Base-by-base conservation (phyloP, 495 filamentous ascomycete species). In the Ramalina peruviana region DNA sequence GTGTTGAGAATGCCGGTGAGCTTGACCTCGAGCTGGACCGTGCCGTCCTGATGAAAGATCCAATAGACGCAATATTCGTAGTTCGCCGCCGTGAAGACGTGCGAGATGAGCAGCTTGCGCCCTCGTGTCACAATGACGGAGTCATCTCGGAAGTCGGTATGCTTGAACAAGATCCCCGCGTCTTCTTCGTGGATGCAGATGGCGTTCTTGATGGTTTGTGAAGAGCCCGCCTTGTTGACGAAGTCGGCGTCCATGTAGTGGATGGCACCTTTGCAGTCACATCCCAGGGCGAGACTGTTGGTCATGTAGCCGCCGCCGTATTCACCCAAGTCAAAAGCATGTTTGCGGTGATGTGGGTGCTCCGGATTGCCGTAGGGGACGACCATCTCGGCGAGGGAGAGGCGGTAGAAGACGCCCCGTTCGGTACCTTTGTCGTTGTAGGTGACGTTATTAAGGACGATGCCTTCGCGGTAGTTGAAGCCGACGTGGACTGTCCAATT, bases 181-280 rank as follows among this genome's bases (percentile, higher is more conserved):
- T 97, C 90, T 68, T 96, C 89, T 66, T 97, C 90, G 69, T 97
- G 90, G 52, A 95, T 88, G 63, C 90, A 97, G 61, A 97, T 88
- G 40, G 89, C 90, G 58, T 96, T 95, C 69, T 92, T 88, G 66
- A 96, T 88, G 30, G 82, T 85, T 27, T 78, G 79, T 30, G 80
- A 69, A 6, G 75, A 78, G 30, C 90, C 90, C 10, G 83, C 77
- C n/a, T 77, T 70, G 54, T 89, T 94, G 49, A 87, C 80, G 60
- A 94, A 93, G 21, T 81, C 74, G 1, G 86, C 89, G 59, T 83
- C 79, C 59, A 95, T 77, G 64, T 95, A 95, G 66, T 94, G 86
- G 61, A 97, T 94, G 1, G 82, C 80, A 7, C 90, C 90, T 66
- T 95, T 95, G 73, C 89, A 96, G 69, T 96, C 89, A 53, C 89